A percentile compares a stretch with the other conserved stretches of the same genome.
Conservation (phyloP, 106 monocot genomes). For the Dioscorea alata region DNA sequence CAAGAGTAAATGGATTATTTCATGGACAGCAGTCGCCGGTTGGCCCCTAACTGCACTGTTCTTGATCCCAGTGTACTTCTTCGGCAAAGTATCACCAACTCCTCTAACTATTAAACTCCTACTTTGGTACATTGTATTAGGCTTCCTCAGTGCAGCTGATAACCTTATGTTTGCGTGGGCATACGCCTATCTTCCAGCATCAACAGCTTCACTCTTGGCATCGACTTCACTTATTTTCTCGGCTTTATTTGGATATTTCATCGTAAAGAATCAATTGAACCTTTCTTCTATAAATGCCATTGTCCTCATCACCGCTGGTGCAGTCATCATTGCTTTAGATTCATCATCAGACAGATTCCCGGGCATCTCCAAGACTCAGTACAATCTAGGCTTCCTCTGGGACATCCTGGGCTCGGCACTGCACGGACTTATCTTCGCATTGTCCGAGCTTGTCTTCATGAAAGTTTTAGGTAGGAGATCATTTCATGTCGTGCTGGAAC, state of each 20-base stretch:
- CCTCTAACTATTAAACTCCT: constrained; percentile 55
- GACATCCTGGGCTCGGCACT: constrained; percentile 90
- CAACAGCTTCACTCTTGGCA: constrained; percentile 79
- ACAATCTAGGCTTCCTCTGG: constrained; percentile 58
- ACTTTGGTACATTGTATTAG: constrained; percentile 62
- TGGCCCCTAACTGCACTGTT: constrained; percentile 73
- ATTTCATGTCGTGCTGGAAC: constrained; percentile 86
- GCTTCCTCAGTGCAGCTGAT: constrained; percentile 80
- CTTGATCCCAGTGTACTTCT: constrained; percentile 55
- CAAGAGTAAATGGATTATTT: constrained; percentile 91
- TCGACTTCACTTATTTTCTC: constrained; percentile 76
- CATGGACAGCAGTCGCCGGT: constrained; percentile 86
- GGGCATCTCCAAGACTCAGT: constrained; percentile 53
- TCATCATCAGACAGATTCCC: constrained; percentile 59
- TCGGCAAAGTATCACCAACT: constrained; percentile 36
- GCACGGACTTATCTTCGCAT: constrained; percentile 92
- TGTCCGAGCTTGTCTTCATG: constrained; percentile 79
- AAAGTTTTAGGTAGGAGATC: constrained; percentile 67
- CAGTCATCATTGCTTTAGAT: constrained; percentile 76
- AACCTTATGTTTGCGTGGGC: constrained; percentile 93
- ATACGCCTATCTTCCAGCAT: constrained; percentile 87
- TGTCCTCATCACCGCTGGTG: constrained; percentile 61
- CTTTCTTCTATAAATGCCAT: constrained; percentile 75
- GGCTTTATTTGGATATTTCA: constrained; percentile 64
- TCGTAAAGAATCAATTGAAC: constrained; percentile 71